Conservation (phyloP, 352 stramenopile genomes). For the Phytopythium oedochilum region DNA sequence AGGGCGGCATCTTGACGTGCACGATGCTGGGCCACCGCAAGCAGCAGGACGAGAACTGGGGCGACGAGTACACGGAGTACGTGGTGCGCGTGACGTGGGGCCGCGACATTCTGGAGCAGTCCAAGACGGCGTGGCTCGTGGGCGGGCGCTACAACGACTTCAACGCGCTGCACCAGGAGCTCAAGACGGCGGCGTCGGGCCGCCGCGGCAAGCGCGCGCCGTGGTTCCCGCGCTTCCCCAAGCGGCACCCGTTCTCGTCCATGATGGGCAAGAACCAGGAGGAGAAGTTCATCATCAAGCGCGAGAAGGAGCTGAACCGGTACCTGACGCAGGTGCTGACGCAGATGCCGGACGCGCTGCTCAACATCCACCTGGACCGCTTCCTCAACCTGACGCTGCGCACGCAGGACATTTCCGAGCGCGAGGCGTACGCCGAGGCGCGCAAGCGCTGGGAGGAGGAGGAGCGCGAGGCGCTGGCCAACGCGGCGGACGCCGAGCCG, state of each 20-base stretch:
- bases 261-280: conserved; percentile 91
- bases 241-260: conserved; percentile 87
- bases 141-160: conserved; percentile 89
- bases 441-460: conserved; percentile 87
- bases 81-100: conserved; percentile 85
- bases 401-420: conserved; percentile 84
- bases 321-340: conserved; percentile 91
- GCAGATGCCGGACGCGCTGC: conserved; percentile 85
- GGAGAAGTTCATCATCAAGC: conserved; percentile 90
- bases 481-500: conserved; percentile 78
- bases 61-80: conserved; percentile 89
- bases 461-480: conserved; percentile 81
- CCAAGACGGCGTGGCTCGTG: conserved; percentile 86
- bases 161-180: conserved; percentile 85
- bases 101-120: conserved; percentile 85
- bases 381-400: conserved; percentile 88
- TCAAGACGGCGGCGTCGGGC: conserved; percentile 80
- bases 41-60: conserved; percentile 88
- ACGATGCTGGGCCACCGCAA: conserved; percentile 88
- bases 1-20: conserved; percentile 86
- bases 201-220: conserved; percentile 81
- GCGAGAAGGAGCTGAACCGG: conserved; percentile 89
- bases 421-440: conserved; percentile 83
- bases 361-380: conserved; percentile 88
- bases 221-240: conserved; percentile 88